These are phyloP conservation scores for Drechslerella coelobrocha DNA, from an alignment of 2,329 filamentous ascomycete species.

Conservation along the genomic window DNA sequence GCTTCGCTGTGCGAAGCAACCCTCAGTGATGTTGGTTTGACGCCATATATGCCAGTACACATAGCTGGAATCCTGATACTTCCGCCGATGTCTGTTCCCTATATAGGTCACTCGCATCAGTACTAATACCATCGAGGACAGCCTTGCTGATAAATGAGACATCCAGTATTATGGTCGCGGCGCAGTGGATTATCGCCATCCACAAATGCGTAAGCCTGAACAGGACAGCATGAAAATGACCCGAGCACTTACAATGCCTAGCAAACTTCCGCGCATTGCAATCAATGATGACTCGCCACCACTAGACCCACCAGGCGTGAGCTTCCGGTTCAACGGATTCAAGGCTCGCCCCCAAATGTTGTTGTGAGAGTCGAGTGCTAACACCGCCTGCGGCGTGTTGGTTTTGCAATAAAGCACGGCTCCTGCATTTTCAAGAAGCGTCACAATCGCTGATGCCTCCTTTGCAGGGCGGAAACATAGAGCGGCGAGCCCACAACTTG, in stretches of 20 bases:
- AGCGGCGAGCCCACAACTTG: conserved; percentile 70
- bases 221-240: too few species aligned
- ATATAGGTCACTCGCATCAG: background rate
- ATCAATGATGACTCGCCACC: conserved; percentile 71
- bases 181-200: too few species aligned
- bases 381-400: conserved; percentile 69
- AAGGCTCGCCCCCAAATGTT: conserved; percentile 69
- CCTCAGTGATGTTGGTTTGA: conserved; percentile 61
- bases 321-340: conserved; percentile 68
- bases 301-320: conserved; percentile 70
- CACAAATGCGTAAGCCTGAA: too few species aligned
- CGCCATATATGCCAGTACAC: conserved; percentile 63
- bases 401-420: conserved; percentile 75
- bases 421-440: conserved; percentile 67
- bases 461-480: conserved; percentile 67
- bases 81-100: conserved; percentile 67
- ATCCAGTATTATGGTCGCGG: too few species aligned
- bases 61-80: conserved; percentile 61
- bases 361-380: conserved; percentile 67
- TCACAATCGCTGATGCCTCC: conserved; percentile 66
- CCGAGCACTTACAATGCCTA: conserved; percentile 63
- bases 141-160: background rate
- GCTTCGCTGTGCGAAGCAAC: conserved; percentile 60
- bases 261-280: conserved; percentile 65
- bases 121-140: background rate